Evolutionary conservation across 2,329 filamentous ascomycete genomes (phyloP).

Genomic region (Monosporascus sp.): DNA sequence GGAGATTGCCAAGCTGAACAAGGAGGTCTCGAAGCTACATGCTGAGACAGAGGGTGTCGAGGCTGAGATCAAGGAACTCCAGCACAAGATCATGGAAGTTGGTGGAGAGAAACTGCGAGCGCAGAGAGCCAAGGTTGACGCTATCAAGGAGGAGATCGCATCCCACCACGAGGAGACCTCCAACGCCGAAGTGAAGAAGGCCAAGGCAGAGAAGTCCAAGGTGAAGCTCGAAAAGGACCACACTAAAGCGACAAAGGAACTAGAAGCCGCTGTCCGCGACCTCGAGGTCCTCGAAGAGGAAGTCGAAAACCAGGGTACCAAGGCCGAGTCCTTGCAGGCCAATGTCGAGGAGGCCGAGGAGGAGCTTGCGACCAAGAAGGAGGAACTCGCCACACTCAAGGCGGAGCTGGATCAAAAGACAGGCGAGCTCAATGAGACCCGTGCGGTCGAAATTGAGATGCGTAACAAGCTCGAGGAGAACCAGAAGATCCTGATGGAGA

Average conservation of each 20-base stretch:
- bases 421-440: conserved; percentile 79
- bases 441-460: conserved; percentile 94
- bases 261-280: conserved; percentile 66
- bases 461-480: conserved; percentile 96
- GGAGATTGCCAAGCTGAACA: conserved; percentile 68
- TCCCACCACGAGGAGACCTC: conserved; percentile 78
- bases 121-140: conserved; percentile 87
- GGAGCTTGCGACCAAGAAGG: conserved; percentile 71
- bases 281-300: conserved; percentile 75
- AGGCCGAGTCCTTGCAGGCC: conserved; percentile 66
- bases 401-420: conserved; percentile 81
- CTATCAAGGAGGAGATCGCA: conserved; percentile 79
- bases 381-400: conserved; percentile 75
- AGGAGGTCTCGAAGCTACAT: conserved; percentile 74
- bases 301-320: conserved; percentile 69
- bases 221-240: conserved; percentile 81
- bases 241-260: conserved; percentile 72
- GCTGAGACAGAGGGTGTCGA: conserved; percentile 86
- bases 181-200: conserved; percentile 78
- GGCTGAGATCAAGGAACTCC: conserved; percentile 84
- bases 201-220: conserved; percentile 90
- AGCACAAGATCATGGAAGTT: conserved; percentile 98
- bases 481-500: conserved; percentile 81
- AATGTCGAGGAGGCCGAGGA: conserved; percentile 80
- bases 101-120: conserved; percentile 88